A percentile compares a stretch with the other conserved stretches of the same genome.
Evolutionary conservation across 2,329 filamentous ascomycete genomes (phyloP).

Genomic region (Cryphonectria japonica): DNA sequence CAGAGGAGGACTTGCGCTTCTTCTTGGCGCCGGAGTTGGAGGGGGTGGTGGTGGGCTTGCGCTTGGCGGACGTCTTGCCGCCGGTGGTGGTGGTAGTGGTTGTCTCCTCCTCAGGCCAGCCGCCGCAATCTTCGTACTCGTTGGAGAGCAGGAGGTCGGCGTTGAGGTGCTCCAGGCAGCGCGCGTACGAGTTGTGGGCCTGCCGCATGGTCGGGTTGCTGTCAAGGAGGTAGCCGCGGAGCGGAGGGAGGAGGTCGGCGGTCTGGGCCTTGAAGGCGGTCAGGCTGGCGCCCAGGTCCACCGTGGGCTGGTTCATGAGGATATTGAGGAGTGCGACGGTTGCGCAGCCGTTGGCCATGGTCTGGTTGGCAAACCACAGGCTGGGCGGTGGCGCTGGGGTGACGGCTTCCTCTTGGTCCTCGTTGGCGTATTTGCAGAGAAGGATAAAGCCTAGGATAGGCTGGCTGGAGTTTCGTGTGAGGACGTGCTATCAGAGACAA

Average conservation of each 20-base stretch:
- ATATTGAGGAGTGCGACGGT: slow-evolving; percentile 94
- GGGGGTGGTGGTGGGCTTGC: neutral
- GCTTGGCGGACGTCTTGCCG: slow-evolving; percentile 33
- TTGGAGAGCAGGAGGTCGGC: slow-evolving; percentile 69
- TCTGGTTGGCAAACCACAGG: slow-evolving; percentile 96
- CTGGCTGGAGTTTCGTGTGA: slow-evolving; percentile 53
- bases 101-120: slow-evolving; percentile 38
- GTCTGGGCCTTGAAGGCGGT: slow-evolving; percentile 75
- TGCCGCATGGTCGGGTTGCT: slow-evolving; percentile 76
- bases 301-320: slow-evolving; percentile 75
- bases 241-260: slow-evolving; percentile 66
- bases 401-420: slow-evolving; percentile 56
- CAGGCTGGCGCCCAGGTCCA: slow-evolving; percentile 73
- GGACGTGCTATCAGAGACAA: slow-evolving; percentile 11
- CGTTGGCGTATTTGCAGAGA: slow-evolving; percentile 72
- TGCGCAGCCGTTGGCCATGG: slow-evolving; percentile 82
- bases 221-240: slow-evolving; percentile 76
- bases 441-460: slow-evolving; percentile 88
- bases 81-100: slow-evolving; percentile 31
- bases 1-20: slow-evolving; percentile 30
- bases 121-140: slow-evolving; percentile 49
- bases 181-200: slow-evolving; percentile 86
- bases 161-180: slow-evolving; percentile 76
- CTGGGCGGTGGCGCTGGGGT: slow-evolving; percentile 56
- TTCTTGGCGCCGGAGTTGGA: neutral